These are phyloP conservation scores for Phytophthora idaei DNA, from an alignment of 352 stramenopile genomes.

Conservation along the genomic window DNA sequence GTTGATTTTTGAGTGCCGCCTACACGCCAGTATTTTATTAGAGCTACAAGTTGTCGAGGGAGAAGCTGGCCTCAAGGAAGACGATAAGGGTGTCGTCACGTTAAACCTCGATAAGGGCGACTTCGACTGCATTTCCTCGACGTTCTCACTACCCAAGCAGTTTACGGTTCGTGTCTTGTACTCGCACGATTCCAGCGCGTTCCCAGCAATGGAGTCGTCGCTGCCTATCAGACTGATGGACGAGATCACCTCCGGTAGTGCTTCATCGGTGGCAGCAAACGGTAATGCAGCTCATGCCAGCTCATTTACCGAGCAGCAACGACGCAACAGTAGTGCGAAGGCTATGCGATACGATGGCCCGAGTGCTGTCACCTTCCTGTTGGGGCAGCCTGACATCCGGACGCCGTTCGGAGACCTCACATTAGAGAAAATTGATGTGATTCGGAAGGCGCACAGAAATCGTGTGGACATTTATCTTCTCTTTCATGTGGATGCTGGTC, in stretches of 20 bases:
- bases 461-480: slow-evolving; percentile 77
- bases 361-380: slow-evolving; percentile 65
- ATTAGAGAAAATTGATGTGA: slow-evolving; percentile 85
- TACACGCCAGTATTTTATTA: slow-evolving; percentile 77
- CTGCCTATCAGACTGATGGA: slow-evolving; percentile 34
- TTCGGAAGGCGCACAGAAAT: slow-evolving; percentile 56
- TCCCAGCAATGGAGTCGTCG: slow-evolving; percentile 43
- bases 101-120: slow-evolving; percentile 71
- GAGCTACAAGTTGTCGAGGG: slow-evolving; percentile 49
- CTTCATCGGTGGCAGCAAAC: slow-evolving; percentile 6
- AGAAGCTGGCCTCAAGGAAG: slow-evolving; percentile 23
- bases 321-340: slow-evolving; percentile 43
- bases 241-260: slow-evolving; percentile 15
- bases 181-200: slow-evolving; percentile 52
- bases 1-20: slow-evolving; percentile 75
- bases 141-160: slow-evolving; percentile 67
- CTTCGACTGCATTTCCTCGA: slow-evolving; percentile 83
- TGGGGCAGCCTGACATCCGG: slow-evolving; percentile 65
- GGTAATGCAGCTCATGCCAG: slow-evolving; percentile 20
- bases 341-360: slow-evolving; percentile 73
- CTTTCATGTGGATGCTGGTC: slow-evolving; percentile 71
- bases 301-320: slow-evolving; percentile 31
- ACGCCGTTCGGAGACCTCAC: slow-evolving; percentile 82
- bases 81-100: slow-evolving; percentile 51
- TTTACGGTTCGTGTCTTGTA: slow-evolving; percentile 71